Conservation (phyloP, 1,284 basidiomycete genomes). For the Cutaneotrichosporon sp. region DNA sequence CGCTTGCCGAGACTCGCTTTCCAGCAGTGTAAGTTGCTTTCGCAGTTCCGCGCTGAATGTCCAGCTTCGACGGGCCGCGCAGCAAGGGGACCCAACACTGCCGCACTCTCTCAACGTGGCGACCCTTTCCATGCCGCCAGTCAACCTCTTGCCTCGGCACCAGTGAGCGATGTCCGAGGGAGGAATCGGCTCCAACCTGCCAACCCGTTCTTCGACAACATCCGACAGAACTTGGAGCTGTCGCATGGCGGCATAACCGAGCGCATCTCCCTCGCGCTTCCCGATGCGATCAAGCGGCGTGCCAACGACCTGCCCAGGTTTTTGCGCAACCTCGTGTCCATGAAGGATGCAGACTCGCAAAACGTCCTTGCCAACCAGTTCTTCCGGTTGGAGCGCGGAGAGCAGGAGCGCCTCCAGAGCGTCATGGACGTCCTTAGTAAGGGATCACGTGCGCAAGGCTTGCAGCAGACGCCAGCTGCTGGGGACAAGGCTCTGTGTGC, state of each 20-base stretch:
- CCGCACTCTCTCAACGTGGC: not conserved
- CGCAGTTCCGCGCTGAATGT: not conserved
- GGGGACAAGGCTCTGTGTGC: constrained; percentile 13
- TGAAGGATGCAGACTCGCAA: constrained; percentile 60
- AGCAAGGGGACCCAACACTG: not conserved
- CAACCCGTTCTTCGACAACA: constrained; percentile 92
- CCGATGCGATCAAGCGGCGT: constrained; percentile 63
- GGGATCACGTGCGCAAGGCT: constrained; percentile 10
- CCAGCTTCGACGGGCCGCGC: not conserved
- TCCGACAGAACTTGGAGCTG: constrained; percentile 91
- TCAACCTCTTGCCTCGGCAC: constrained; percentile 7
- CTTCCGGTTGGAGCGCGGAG: constrained; percentile 86
- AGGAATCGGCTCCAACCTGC: constrained; percentile 55
- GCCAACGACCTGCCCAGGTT: constrained; percentile 76
- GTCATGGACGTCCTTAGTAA: constrained; percentile 68
- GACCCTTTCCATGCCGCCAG: constrained; percentile 17
- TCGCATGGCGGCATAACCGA: constrained; percentile 77
- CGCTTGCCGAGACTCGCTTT: constrained; percentile 40
- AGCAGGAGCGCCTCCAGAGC: constrained; percentile 83
- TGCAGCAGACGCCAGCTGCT: not conserved
- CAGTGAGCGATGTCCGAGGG: not conserved
- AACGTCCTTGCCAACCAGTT: constrained; percentile 65
- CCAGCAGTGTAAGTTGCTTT: constrained; percentile 33
- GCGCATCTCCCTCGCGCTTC: constrained; percentile 74
- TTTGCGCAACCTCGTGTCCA: constrained; percentile 70